Base-by-base conservation (phyloP, 257 asterid species). In the Primulina eburnea region DNA sequence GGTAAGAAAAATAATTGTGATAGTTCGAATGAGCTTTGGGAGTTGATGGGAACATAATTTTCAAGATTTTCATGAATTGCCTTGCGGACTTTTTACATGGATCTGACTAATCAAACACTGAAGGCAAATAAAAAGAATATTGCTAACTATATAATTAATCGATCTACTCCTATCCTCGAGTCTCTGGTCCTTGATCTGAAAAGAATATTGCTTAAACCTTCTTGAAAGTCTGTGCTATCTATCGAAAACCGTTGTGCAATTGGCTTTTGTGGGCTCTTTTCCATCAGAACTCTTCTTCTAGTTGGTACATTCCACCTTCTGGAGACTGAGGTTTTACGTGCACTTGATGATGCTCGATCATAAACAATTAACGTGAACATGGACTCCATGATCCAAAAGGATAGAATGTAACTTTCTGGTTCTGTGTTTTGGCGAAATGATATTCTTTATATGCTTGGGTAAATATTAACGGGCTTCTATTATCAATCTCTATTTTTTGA, bases 61-160 rank as follows among this genome's bases (percentile, higher is more conserved):
- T 32, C 61, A 50, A 68, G 29, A 75, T 65, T 69, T 60, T 67
- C 76, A 74, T 78, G 71, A 57, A 55, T 78, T 79, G 89, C 86
- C 89, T 84, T 84, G 80, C 89, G 89, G 89, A 81, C 86, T 84
- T 84, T 77, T 72, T 66, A 76, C 86, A 83, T 53, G 63, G 55
- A 30, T 1, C 20, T 73, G 33, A 26, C 32, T 9, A 53, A 38
- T 8, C 61, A 74, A 29, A 14, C 4, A 62, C 12, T 53, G 9
- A 8, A 17, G 1, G 34, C 6, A 50, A 60, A 68, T 62, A 64
- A 52, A 69, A 74, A 75, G 73, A 75, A 75, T 62, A 47, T 71
- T 52, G 56, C 69, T 74, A 71, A 67, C 78, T 74, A 73, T 73
- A 65, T 69, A 68, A 60, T 77, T 62, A 59, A 34, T 72, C 33